Base-by-base conservation (phyloP, 1,139 yeast species). In the Pichia sp. region DNA sequence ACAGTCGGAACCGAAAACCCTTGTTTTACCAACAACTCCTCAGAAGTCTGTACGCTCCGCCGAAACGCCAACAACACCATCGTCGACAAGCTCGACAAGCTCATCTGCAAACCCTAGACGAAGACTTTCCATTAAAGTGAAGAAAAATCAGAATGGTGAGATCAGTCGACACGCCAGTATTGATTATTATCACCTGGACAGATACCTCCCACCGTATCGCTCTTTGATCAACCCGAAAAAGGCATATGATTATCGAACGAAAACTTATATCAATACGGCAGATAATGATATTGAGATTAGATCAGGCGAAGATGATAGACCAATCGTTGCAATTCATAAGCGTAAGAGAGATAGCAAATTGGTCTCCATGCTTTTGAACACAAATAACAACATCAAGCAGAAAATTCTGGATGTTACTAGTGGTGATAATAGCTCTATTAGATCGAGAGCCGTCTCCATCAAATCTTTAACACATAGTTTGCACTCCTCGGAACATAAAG, bases 201-300 rank as follows among this genome's bases (percentile, higher is more conserved):
- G 45, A 14, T 50, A 49, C 34, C 40, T 56, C 15, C 59, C 60
- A 5, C 60, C 61, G 2, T 56, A 58, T 33, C 35, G 60, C 22
- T 56, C 60, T 3, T 35, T 58, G 29, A 39, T 58, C 21, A 50
- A 56, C 19, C 61, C 61, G 2, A 39, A 44, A 11, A 45, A 45
- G 13, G 45, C 46, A 6, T 58, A 51, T 39, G 60, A 57, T 39
- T 56, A 57, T 37, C 42, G 50, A 26, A 46, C 52, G 10, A 58
- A 49, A 29, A 37, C 45, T 24, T 50, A 49, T 30, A 40, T 55
- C 4, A 54, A 51, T 32, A 37, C 46, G 5, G 45, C 46, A 11
- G 47, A 39, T 7, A 45, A 41, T 29, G 30, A 34, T 17, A 33
- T 34, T 27, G 37, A 34, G 24, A 16, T 22, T 15, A 35, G 18